These are phyloP conservation scores for Geranium incanum DNA, from an alignment of 441 rosid genomes.

Conservation along the genomic window DNA sequence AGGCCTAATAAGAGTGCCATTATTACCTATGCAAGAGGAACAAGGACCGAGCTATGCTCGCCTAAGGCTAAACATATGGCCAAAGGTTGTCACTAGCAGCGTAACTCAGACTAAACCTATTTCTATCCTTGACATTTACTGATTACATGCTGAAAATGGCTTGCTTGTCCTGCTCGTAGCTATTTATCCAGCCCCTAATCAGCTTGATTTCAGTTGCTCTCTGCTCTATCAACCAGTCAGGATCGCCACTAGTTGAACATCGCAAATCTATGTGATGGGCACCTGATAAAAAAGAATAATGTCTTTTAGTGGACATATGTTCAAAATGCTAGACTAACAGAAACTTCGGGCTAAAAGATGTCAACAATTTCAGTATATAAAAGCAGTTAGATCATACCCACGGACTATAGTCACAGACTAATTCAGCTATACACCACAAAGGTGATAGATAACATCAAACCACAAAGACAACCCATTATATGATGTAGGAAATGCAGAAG, in stretches of 20 bases:
- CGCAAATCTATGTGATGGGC: slow-evolving; percentile 84
- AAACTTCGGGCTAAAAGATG: background rate
- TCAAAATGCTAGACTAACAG: background rate
- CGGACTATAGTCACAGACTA: background rate
- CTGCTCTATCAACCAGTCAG: slow-evolving; percentile 68
- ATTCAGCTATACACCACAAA: background rate
- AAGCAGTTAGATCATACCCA: background rate
- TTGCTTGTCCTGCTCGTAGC: slow-evolving; percentile 34
- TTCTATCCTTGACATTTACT: slow-evolving; percentile 3
- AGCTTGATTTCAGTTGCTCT: slow-evolving; percentile 55
- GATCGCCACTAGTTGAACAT: slow-evolving; percentile 54
- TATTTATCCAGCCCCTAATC: slow-evolving; percentile 62
- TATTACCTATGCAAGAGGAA: background rate
- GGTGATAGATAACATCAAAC: background rate
- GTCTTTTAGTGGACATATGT: background rate
- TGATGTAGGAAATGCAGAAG: too few relatives aligned
- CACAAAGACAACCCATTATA: too few relatives aligned
- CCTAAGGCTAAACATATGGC: background rate
- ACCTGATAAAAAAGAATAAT: slow-evolving; percentile 31
- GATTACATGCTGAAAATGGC: slow-evolving; percentile 23
- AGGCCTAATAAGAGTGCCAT: too few relatives aligned
- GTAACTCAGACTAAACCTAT: background rate
- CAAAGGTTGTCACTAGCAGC: background rate
- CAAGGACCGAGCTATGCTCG: background rate
- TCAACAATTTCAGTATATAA: background rate